A percentile compares a stretch with the other conserved stretches of the same genome.
phyloP scores from a whole-genome alignment of 306 rosid species.

The Medicago lupulina region DNA sequence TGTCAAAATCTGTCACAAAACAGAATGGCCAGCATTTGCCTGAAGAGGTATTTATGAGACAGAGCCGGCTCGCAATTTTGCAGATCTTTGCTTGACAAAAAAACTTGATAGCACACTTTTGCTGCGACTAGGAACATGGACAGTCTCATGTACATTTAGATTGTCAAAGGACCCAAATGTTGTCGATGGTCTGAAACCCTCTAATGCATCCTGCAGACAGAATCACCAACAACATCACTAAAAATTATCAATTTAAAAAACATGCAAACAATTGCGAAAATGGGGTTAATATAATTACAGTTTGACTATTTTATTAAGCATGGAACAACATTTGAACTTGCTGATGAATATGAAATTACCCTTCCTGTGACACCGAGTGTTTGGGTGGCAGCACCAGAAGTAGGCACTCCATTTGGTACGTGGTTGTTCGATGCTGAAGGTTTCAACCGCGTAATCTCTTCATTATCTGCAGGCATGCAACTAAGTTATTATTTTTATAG shows the following conservation, averaged over 20 bases:
- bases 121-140: conserved; percentile 70
- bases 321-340: conserved; percentile 28
- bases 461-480: conserved; percentile 63
- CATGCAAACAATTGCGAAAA: neutral
- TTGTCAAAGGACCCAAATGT: conserved; percentile 70
- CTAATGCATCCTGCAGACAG: conserved; percentile 62
- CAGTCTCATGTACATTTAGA: conserved; percentile 53
- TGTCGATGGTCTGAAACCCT: conserved; percentile 62
- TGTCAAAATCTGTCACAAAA: neutral
- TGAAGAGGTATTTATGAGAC: conserved; percentile 48
- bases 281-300: neutral
- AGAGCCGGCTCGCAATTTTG: conserved; percentile 60
- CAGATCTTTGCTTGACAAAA: conserved; percentile 71
- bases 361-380: conserved; percentile 54
- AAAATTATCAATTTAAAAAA: neutral
- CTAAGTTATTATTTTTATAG: conserved; percentile 30
- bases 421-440: conserved; percentile 55
- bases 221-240: conserved; percentile 12
- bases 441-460: conserved; percentile 50
- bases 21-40: conserved; percentile 32
- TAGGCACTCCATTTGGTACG: conserved; percentile 60
- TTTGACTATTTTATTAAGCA: conserved; percentile 29
- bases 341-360: conserved; percentile 45
- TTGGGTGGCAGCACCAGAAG: conserved; percentile 57
- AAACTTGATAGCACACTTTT: conserved; percentile 84